Evolutionary conservation across 225 moss, liverwort and hornwort species (phyloP), one percentile per base, ranked within the genome.

Genomic region (Straminergon stramineum): DNA sequence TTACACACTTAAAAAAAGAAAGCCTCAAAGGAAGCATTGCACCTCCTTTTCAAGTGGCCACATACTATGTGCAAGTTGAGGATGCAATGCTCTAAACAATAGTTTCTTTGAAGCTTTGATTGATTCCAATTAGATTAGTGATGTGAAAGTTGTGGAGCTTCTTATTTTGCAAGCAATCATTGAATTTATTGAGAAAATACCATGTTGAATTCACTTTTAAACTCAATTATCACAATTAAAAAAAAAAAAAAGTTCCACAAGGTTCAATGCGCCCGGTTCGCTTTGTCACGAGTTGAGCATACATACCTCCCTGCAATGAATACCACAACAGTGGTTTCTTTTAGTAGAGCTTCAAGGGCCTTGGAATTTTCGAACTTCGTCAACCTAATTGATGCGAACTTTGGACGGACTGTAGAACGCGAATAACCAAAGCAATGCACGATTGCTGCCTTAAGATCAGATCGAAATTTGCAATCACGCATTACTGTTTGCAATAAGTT

Each of bases 241-340:
- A 10, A 75, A 75, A 75, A 75, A 70, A n/a, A 31, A 12, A 6
- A 7, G 52, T 13, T 58, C 27, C 17, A 97, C 91, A 95, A 95
- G n/a, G 17, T 27, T n/a, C 79, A 26, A 26, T 94, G 35, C 95
- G 93, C 64, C 94, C 91, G 55, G 93, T 90, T 82, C 94, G 92
- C 84, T 93, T 95, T 55, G 95, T 94, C 48, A 97, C 84, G 73
- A 97, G 90, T n/a, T 93, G 92, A n/a, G 93, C 90, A 89, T 96
- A 96, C 89, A 96, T 96, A 37, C 93, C 93, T 12, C 75, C 95
- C 96, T 73, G 92, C 92, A 82, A 92, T 94, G 61, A 94, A 95
- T 62, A 96, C 88, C 93, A 93, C 92, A 69, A 85, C 85, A 53
- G 95, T 95, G 32, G 96, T 97, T 82, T 96, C 94, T 89, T 93